phyloP scores from a whole-genome alignment of 108 stramenopile species.

The Skeletonema marinoi region DNA sequence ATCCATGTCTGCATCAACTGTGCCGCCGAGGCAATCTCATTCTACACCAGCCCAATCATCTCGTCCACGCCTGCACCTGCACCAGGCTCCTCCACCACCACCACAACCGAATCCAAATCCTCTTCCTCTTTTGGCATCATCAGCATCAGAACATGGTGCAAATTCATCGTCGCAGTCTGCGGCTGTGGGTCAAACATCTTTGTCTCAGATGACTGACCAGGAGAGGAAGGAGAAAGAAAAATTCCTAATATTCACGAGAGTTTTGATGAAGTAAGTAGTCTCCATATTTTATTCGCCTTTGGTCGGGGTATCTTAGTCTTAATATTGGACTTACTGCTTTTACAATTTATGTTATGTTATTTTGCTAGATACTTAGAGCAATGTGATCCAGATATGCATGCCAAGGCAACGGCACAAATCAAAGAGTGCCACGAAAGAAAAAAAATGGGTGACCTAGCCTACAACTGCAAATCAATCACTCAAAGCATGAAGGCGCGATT shows the following conservation, averaged over 20 bases:
- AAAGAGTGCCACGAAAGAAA: slow-evolving; percentile 84
- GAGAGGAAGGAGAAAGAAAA: slow-evolving; percentile 75
- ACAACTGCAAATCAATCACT: slow-evolving; percentile 66
- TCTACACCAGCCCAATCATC: slow-evolving; percentile 4
- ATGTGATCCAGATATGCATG: slow-evolving; percentile 69
- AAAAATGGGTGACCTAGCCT: slow-evolving; percentile 66
- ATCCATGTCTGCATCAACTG: not conserved
- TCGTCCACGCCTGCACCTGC: slow-evolving; percentile 22
- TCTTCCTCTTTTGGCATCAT: not conserved
- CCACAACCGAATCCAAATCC: not conserved
- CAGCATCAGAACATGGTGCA: slow-evolving; percentile 3
- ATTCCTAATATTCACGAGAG: slow-evolving; percentile 85
- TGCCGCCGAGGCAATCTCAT: not conserved
- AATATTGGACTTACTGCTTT: not conserved
- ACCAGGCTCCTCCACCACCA: slow-evolving; percentile 7
- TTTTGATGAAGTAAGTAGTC: slow-evolving; percentile 70
- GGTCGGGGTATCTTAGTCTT: too few species aligned
- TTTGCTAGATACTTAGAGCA: slow-evolving; percentile 62
- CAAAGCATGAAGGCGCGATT: slow-evolving; percentile 62
- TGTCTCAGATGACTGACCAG: slow-evolving; percentile 2
- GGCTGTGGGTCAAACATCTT: not conserved
- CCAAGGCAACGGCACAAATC: slow-evolving; percentile 70
- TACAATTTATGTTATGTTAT: not conserved
- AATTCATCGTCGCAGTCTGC: slow-evolving; percentile 1
- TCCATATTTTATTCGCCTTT: not conserved